Evolutionary conservation across 106 monocot species (phyloP).

Genomic region (Dendrobium nobile): DNA sequence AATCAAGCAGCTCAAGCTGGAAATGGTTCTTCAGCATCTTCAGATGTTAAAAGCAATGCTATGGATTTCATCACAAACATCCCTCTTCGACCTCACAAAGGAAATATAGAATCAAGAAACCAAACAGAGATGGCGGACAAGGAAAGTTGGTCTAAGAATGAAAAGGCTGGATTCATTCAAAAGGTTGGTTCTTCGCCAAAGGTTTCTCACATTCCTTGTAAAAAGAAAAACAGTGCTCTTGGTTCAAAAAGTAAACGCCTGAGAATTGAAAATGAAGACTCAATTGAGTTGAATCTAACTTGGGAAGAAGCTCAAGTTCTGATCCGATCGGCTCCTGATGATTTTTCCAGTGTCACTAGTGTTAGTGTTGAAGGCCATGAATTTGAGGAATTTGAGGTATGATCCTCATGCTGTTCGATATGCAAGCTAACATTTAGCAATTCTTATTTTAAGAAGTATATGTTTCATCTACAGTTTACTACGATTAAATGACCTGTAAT

Average conservation of each 20-base stretch:
- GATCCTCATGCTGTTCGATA: not conserved
- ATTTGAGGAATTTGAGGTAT: slow-evolving; percentile 96
- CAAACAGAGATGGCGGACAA: slow-evolving; percentile 28
- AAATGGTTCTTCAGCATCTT: slow-evolving; percentile 32
- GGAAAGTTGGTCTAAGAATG: slow-evolving; percentile 32
- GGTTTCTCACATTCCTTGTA: slow-evolving; percentile 24
- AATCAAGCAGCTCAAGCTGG: slow-evolving; percentile 47
- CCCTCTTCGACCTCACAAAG: slow-evolving; percentile 32
- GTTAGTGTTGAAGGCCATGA: slow-evolving; percentile 84
- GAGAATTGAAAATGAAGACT: slow-evolving; percentile 82
- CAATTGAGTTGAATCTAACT: slow-evolving; percentile 80
- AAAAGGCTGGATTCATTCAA: slow-evolving; percentile 42
- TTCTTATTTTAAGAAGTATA: not conserved
- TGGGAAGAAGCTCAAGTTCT: slow-evolving; percentile 98
- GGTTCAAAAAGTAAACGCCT: slow-evolving; percentile 76
- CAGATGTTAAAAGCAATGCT: slow-evolving; percentile 28
- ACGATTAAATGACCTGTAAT: not conserved
- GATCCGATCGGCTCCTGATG: slow-evolving; percentile 62
- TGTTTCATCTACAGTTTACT: not conserved
- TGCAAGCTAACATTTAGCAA: not conserved
- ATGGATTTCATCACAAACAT: slow-evolving; percentile 23
- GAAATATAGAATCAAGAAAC: slow-evolving; percentile 31
- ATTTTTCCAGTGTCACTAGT: slow-evolving; percentile 39
- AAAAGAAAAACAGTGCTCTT: slow-evolving; percentile 54
- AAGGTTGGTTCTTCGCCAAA: slow-evolving; percentile 43